Evolutionary conservation across 768 basidiomycete species (phyloP), one percentile per base, ranked within the genome.

Genomic region (Tulasnella sp.): DNA sequence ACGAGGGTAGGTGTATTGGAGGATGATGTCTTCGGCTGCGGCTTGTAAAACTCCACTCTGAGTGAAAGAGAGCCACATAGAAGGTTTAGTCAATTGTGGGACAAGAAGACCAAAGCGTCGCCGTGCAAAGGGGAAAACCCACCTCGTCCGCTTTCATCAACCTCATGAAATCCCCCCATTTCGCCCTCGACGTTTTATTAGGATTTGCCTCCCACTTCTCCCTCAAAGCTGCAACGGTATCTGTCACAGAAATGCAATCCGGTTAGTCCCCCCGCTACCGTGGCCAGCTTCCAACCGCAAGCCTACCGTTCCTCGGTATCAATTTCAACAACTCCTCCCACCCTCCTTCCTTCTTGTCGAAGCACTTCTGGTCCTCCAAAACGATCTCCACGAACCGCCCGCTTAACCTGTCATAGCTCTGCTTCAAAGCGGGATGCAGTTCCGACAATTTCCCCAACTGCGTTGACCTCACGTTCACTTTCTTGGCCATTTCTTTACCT

Each of bases 1-100:
- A 18, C 98, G 92, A 1, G 97, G 97, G 86, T 99, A 99, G 0
- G 94, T 97, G 86, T 98, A 98, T 83, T 96, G 93, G 18, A 99
- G 88, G 73, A 98, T 88, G 81, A 98, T 91, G 81, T 99, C 97
- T 85, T 97, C 93, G 87, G 96, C 87, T 4, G 92, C 91, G 1
- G 86, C 86, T 77, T 82, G 86, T 60, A 90, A 82, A 24, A 44
- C 64, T 73, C 16, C 46, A n/a, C 34, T 58, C 75, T 69, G 46
- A 24, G 46, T 60, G 14, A 60, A 58, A 37, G 12, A 58, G 31
- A 34, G 44, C 20, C 31, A 14, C 31, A 73, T 34, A 78, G 24
- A 58, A 75, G 79, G 11, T 34, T 42, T 14, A 40, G n/a, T 31
- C 24, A 24, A 40, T 42, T 42, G 60, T 40, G 31, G 14, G 72